Percentiles rank a stretch among this genome's conserved stretches.
These are phyloP conservation scores for Acacia melanoxylon DNA, from an alignment of 306 rosid species.

Conservation along the genomic window DNA sequence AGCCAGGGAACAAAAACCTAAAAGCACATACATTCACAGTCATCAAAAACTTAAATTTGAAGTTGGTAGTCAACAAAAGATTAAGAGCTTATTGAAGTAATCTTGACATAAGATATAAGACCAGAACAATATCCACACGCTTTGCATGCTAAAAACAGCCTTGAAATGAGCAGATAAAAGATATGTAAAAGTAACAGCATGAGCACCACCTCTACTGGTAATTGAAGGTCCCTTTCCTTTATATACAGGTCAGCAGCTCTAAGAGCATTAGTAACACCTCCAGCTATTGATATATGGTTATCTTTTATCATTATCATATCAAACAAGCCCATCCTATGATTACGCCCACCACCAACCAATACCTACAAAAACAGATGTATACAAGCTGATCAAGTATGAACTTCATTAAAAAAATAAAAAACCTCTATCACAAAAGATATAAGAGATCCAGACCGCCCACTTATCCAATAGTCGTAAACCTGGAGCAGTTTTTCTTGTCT, in stretches of 20 bases:
- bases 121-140: constrained; percentile 8
- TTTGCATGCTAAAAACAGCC: background rate
- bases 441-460: constrained; percentile 79
- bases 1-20: constrained; percentile 4
- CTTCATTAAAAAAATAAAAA: background rate
- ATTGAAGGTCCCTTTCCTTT: constrained; percentile 59
- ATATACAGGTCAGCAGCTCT: constrained; percentile 79
- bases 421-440: constrained; percentile 9
- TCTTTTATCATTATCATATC: constrained; percentile 97
- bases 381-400: constrained; percentile 9
- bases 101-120: constrained; percentile 2
- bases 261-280: constrained; percentile 69
- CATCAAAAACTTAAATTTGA: background rate
- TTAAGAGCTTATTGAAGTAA: background rate
- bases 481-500: constrained; percentile 94
- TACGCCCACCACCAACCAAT: constrained; percentile 82
- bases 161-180: constrained; percentile 24
- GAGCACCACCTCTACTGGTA: constrained; percentile 79
- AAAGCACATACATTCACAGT: background rate
- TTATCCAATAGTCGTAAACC: constrained; percentile 89
- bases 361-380: constrained; percentile 46
- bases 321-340: constrained; percentile 91
- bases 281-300: constrained; percentile 87
- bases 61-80: constrained; percentile 3
- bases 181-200: constrained; percentile 18